A percentile compares a stretch with the other conserved stretches of the same genome.
These are phyloP conservation scores for Dryadomyces sulphureus DNA, from an alignment of 2,329 filamentous ascomycete genomes.

Conservation along the genomic window DNA sequence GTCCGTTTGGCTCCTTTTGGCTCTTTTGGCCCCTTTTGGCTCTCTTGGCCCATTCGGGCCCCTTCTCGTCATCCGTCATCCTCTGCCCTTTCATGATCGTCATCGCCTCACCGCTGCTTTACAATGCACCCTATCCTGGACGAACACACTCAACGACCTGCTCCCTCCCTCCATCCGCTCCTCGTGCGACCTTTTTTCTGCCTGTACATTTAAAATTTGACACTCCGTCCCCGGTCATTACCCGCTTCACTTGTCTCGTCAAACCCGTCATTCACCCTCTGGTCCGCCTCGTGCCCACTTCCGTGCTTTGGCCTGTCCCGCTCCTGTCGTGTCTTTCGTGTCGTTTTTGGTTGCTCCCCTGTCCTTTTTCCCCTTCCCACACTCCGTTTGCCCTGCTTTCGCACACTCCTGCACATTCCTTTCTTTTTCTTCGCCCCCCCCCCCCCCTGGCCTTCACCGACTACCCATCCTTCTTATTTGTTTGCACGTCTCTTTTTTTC, in stretches of 20 bases:
- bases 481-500: background rate
- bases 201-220: background rate
- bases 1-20: background rate
- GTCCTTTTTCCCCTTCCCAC: background rate
- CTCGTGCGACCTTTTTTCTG: background rate
- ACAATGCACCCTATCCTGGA: background rate
- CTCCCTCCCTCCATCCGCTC: background rate
- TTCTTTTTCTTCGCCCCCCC: background rate
- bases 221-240: background rate
- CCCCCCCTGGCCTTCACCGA: background rate
- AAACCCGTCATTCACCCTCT: background rate
- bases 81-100: background rate
- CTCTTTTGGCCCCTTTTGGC: too few species aligned
- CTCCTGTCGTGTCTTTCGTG: background rate
- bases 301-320: background rate
- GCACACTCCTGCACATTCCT: background rate
- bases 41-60: background rate
- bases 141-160: background rate
- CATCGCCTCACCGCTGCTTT: slow-evolving; percentile 2
- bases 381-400: too few species aligned
- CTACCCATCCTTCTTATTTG: background rate
- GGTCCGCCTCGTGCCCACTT: background rate
- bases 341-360: background rate
- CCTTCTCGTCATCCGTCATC: slow-evolving; percentile 3
- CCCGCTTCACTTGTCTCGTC: background rate